These are phyloP conservation scores for Tuber melanosporum DNA, from an alignment of 495 filamentous ascomycete species.

Conservation along the genomic window DNA sequence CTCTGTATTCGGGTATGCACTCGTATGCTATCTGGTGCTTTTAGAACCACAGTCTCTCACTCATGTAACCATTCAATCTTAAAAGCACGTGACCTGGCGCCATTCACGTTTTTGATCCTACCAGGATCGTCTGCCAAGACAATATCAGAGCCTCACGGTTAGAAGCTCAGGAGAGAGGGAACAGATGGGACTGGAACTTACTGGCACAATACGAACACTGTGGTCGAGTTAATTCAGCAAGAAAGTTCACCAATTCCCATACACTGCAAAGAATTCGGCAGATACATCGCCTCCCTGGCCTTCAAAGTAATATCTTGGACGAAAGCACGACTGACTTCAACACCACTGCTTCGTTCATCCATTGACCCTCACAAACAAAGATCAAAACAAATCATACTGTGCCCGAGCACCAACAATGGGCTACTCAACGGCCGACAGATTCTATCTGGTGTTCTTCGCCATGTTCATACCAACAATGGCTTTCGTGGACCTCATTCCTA, in stretches of 20 bases:
- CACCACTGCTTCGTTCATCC: neutral
- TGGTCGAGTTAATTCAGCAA: neutral
- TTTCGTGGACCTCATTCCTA: conserved; percentile 30
- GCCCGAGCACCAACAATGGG: conserved; percentile 9
- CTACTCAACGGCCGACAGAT: conserved; percentile 18
- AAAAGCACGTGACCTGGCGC: neutral
- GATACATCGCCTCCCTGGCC: neutral
- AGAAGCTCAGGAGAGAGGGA: neutral
- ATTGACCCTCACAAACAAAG: neutral
- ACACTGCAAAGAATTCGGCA: neutral
- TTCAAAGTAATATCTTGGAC: neutral
- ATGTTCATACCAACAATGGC: conserved; percentile 34
- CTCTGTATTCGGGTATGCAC: neutral
- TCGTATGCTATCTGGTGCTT: neutral
- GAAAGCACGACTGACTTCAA: neutral
- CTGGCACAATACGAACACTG: neutral
- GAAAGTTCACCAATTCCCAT: neutral
- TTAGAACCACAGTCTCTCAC: neutral
- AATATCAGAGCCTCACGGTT: neutral
- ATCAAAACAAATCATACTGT: neutral
- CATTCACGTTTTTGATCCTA: neutral
- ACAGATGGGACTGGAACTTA: neutral
- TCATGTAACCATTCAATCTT: neutral
- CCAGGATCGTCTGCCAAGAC: neutral
- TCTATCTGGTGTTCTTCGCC: conserved; percentile 24